Percentiles rank a stretch among this genome's conserved stretches.
Evolutionary conservation across 2,329 filamentous ascomycete species (phyloP).

Genomic region (Epichloe festucae): DNA sequence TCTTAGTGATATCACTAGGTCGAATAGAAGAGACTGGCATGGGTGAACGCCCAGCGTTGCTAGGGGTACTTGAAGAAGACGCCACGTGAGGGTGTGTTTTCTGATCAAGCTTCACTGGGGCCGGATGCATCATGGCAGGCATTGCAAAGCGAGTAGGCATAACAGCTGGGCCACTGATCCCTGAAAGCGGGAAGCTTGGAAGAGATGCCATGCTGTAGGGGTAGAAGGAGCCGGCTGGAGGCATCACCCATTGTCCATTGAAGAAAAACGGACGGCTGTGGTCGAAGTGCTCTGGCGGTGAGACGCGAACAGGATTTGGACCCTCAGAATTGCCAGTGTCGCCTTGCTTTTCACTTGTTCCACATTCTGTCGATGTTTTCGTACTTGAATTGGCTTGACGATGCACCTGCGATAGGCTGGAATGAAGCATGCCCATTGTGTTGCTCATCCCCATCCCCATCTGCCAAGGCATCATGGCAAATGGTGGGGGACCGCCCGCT

Average conservation of each 20-base stretch:
- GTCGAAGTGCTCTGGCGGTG: constrained; percentile 33
- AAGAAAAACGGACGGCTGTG: constrained; percentile 29
- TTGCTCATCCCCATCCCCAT: constrained; percentile 24
- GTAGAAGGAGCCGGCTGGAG: constrained; percentile 12
- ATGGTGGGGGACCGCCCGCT: constrained; percentile 16
- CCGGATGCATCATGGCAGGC: constrained; percentile 11
- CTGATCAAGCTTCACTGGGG: constrained; percentile 10
- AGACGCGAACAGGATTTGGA: constrained; percentile 19
- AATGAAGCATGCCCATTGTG: constrained; percentile 14
- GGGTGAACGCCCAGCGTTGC: constrained; percentile 10
- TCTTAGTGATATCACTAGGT: constrained; percentile 47
- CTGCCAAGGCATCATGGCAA: constrained; percentile 28
- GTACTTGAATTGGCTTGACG: constrained; percentile 6
- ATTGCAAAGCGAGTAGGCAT: constrained; percentile 3
- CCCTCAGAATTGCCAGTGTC: constrained; percentile 21
- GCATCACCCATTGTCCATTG: constrained; percentile 33
- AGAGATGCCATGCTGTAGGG: constrained; percentile 17
- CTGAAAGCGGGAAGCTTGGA: constrained; percentile 14
- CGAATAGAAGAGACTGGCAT: constrained; percentile 46
- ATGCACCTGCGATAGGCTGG: constrained; percentile 13
- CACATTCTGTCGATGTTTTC: constrained; percentile 12
- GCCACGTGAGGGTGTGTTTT: constrained; percentile 8
- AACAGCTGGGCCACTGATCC: constrained; percentile 11
- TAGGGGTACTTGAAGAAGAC: constrained; percentile 8
- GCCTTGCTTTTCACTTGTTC: constrained; percentile 16